Conservation (phyloP, 768 basidiomycete genomes). For the Mycena alexandri region DNA sequence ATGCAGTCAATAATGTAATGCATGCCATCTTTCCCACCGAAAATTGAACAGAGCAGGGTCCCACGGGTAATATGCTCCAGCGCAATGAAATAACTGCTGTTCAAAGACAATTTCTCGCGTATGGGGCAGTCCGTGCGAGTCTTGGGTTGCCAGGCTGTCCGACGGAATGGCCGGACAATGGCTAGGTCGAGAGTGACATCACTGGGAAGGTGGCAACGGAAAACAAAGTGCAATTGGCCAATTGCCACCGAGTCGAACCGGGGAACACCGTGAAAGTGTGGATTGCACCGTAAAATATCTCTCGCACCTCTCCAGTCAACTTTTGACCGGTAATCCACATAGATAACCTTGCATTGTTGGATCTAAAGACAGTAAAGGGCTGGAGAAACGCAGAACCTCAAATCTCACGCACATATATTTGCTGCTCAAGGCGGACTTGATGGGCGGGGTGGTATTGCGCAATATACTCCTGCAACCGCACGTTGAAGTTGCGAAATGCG, state of each 20-base stretch:
- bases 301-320: constrained; percentile 9
- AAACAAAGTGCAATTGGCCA: not conserved
- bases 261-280: constrained; percentile 1
- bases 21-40: no score
- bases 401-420: not conserved
- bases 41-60: no score
- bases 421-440: constrained; percentile 31
- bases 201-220: not conserved
- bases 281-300: constrained; percentile 9
- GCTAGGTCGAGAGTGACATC: no score
- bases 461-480: constrained; percentile 25
- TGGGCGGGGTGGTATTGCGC: constrained; percentile 3
- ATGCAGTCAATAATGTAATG: no score
- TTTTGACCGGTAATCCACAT: constrained; percentile 12
- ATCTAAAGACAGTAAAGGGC: not conserved
- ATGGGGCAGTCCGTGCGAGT: no score
- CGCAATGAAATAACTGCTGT: no score
- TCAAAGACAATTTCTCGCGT: no score
- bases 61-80: no score
- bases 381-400: not conserved
- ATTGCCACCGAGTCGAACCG: not conserved
- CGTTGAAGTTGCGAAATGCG: constrained; percentile 20
- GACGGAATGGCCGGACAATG: no score
- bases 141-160: no score
- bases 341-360: constrained; percentile 12